Evolutionary conservation across 2,329 filamentous ascomycete species (phyloP).

Genomic region (Clathrospora elynae): DNA sequence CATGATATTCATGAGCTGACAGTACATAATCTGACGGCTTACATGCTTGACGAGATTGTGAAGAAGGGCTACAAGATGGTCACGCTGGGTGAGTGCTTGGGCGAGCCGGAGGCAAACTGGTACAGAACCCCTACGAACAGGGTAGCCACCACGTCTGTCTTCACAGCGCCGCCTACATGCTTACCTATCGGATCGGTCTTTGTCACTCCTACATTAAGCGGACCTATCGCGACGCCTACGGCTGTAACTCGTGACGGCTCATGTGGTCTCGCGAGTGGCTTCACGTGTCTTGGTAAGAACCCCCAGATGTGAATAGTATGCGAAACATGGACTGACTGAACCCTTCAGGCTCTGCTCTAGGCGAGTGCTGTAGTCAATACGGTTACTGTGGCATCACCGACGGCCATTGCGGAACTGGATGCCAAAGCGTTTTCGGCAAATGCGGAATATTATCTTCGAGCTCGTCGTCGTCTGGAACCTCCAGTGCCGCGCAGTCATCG

Average conservation of each 20-base stretch:
- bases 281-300: conserved; percentile 23
- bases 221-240: conserved; percentile 8
- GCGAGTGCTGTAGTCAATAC: conserved; percentile 45
- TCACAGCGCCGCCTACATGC: conserved; percentile 16
- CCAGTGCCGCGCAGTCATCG: neutral
- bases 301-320: neutral
- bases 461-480: neutral
- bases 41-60: conserved; percentile 48
- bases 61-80: conserved; percentile 50
- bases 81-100: conserved; percentile 54
- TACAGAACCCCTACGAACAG: conserved; percentile 45
- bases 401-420: conserved; percentile 36
- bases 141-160: conserved; percentile 16
- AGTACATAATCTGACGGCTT: conserved; percentile 49
- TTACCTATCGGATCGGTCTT: conserved; percentile 20
- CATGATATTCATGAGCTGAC: conserved; percentile 56
- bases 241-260: conserved; percentile 16
- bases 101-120: conserved; percentile 53
- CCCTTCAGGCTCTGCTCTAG: conserved; percentile 34
- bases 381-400: conserved; percentile 46
- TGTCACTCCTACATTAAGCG: conserved; percentile 12
- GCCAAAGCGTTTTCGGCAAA: conserved; percentile 35
- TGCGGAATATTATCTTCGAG: conserved; percentile 12
- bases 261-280: conserved; percentile 28
- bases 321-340: neutral